These are phyloP conservation scores for Kwoniella dejecticola DNA, from an alignment of 768 basidiomycete genomes.

Conservation along the genomic window DNA sequence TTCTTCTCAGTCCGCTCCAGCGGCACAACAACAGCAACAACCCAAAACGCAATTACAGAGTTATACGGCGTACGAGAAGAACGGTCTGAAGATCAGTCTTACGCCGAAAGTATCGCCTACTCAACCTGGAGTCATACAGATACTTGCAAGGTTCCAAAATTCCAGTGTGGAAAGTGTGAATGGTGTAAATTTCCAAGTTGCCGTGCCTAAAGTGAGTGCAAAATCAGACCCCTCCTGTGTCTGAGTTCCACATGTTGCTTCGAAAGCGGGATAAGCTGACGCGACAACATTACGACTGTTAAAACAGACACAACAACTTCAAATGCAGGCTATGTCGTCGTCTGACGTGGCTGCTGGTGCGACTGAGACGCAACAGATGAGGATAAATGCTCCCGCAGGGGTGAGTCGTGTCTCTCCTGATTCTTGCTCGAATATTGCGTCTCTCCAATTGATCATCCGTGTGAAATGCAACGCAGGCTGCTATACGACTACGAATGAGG, in stretches of 20 bases:
- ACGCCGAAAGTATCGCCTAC: conserved; percentile 79
- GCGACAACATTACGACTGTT: not conserved
- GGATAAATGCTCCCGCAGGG: conserved; percentile 81
- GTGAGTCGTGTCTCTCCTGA: conserved; percentile 60
- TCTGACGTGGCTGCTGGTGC: conserved; percentile 73
- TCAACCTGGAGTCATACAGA: conserved; percentile 86
- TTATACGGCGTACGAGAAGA: conserved; percentile 89
- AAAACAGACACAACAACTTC: conserved; percentile 84
- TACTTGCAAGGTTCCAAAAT: conserved; percentile 82
- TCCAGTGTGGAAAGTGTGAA: conserved; percentile 61
- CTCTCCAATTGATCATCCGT: too few relatives aligned
- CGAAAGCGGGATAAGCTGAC: too few relatives aligned
- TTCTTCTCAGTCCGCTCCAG: conserved; percentile 39
- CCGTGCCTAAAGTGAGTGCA: conserved; percentile 80
- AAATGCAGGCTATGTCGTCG: conserved; percentile 97
- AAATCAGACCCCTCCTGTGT: too few relatives aligned
- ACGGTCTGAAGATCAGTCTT: conserved; percentile 82
- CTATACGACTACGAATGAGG: conserved; percentile 78
- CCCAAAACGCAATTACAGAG: conserved; percentile 64
- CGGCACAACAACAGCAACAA: conserved; percentile 56
- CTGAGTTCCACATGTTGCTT: too few relatives aligned
- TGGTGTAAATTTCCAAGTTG: conserved; percentile 90
- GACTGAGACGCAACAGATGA: conserved; percentile 92
- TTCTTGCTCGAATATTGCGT: not conserved
- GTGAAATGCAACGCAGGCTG: conserved; percentile 65